Evolutionary conservation across 2,329 filamentous ascomycete genomes (phyloP).

Genomic region (Fusarium tjaetaba): DNA sequence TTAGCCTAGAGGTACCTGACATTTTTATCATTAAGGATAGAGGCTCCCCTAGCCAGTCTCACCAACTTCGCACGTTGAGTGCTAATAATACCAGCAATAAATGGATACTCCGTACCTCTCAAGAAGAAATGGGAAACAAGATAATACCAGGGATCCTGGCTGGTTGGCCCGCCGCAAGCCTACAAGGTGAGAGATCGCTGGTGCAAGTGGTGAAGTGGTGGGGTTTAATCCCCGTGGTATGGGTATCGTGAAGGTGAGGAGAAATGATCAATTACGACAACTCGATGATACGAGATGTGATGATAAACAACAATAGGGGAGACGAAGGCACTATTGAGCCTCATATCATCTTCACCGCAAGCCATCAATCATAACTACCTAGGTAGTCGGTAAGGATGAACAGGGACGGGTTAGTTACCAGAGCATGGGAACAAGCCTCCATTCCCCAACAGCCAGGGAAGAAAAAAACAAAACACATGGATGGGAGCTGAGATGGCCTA

Average conservation of each 20-base stretch:
- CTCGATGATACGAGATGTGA: constrained; percentile 22
- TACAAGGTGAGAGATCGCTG: constrained; percentile 37
- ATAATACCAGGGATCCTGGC: constrained; percentile 32
- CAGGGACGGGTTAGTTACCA: neutral
- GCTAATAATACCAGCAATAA: constrained; percentile 23
- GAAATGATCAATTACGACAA: constrained; percentile 44
- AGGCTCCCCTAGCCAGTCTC: neutral
- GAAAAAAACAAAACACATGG: constrained; percentile 23
- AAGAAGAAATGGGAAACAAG: neutral
- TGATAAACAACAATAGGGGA: constrained; percentile 20
- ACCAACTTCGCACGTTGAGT: neutral
- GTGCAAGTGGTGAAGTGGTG: constrained; percentile 31
- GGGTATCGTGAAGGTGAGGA: constrained; percentile 15
- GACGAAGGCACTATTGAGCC: constrained; percentile 10
- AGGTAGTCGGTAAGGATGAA: neutral
- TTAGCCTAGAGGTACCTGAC: neutral
- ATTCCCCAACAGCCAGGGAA: constrained; percentile 28
- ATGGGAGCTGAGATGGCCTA: constrained; percentile 22
- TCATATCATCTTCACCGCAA: constrained; percentile 18
- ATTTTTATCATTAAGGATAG: neutral
- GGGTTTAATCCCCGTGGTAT: constrained; percentile 34
- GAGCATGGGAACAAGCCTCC: constrained; percentile 21
- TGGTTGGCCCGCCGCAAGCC: constrained; percentile 40
- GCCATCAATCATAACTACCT: neutral
- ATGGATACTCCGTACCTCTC: constrained; percentile 3